Conservation (phyloP, 1,284 basidiomycete species). For the Ceratobasidium sp. region DNA sequence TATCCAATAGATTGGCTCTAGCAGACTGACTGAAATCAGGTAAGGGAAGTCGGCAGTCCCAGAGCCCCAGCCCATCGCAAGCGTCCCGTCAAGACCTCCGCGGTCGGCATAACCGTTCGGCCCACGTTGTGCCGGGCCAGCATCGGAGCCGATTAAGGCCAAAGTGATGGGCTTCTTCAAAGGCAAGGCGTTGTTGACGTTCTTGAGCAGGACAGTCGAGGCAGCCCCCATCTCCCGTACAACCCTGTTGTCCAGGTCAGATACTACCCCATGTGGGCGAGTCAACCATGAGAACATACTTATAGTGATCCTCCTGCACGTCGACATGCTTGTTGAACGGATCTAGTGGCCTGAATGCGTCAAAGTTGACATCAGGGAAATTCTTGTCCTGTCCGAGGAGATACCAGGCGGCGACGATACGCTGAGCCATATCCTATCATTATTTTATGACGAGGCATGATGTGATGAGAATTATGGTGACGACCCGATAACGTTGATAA, state of each 20-base stretch:
- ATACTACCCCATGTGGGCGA: background rate
- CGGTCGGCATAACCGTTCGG: constrained; percentile 56
- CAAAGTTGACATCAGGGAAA: constrained; percentile 44
- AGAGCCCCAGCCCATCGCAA: constrained; percentile 58
- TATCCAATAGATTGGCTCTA: constrained; percentile 51
- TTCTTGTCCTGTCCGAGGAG: constrained; percentile 47
- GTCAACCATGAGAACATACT: constrained; percentile 44
- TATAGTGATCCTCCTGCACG: constrained; percentile 48
- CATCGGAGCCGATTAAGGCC: constrained; percentile 46
- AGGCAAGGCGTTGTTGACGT: constrained; percentile 53
- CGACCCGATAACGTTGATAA: background rate
- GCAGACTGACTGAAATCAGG: constrained; percentile 50
- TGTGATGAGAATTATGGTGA: background rate
- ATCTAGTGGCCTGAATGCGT: constrained; percentile 45
- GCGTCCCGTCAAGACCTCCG: constrained; percentile 53
- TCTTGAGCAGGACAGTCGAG: constrained; percentile 84
- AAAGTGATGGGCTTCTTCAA: constrained; percentile 41
- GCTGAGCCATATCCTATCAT: constrained; percentile 42
- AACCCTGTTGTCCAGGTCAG: constrained; percentile 46
- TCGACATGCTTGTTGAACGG: constrained; percentile 54
- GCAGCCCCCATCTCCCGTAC: constrained; percentile 78
- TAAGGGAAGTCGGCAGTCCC: constrained; percentile 56
- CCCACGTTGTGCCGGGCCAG: constrained; percentile 52
- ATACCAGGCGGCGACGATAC: constrained; percentile 51
- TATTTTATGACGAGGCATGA: too few relatives aligned